phyloP scores from a whole-genome alignment of 805 yeast genomes.

The Sugiyamaella mastotermitis region DNA sequence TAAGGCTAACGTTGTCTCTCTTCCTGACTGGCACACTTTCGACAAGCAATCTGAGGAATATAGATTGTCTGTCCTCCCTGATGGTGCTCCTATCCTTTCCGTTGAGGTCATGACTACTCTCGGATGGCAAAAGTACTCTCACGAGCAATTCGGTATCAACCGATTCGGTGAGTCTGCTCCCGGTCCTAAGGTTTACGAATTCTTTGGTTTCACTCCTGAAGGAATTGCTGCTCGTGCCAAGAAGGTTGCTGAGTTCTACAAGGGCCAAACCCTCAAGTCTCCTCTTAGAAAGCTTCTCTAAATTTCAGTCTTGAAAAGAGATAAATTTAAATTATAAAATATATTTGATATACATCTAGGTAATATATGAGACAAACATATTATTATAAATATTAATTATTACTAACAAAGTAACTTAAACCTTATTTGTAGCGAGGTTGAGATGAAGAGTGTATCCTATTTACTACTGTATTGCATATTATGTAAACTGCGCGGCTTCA shows the following conservation, averaged over 20 bases:
- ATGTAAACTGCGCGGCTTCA: too few species aligned
- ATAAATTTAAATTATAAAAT: neutral
- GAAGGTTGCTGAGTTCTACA: conserved; percentile 74
- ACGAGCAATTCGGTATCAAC: conserved; percentile 92
- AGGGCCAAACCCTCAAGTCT: conserved; percentile 64
- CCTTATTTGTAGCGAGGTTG: too few species aligned
- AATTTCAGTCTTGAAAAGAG: neutral
- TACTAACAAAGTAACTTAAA: too few species aligned
- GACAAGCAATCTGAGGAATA: conserved; percentile 78
- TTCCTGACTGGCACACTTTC: conserved; percentile 90
- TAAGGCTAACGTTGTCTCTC: conserved; percentile 77
- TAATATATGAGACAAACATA: neutral
- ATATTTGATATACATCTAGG: neutral
- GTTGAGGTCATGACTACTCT: conserved; percentile 87
- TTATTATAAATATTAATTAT: too few species aligned
- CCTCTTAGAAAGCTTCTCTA: conserved; percentile 76
- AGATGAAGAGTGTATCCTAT: too few species aligned
- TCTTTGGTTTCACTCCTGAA: conserved; percentile 86
- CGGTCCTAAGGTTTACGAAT: conserved; percentile 73
- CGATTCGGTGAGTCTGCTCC: conserved; percentile 97
- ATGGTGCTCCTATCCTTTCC: conserved; percentile 86
- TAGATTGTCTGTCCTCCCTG: conserved; percentile 83
- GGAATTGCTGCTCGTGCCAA: conserved; percentile 84
- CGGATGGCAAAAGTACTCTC: conserved; percentile 95
- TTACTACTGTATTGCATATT: too few species aligned